Percentiles rank a stretch among this genome's conserved stretches.
These are phyloP conservation scores for Trapa incisa DNA, from an alignment of 345 rosid species.

Conservation along the genomic window DNA sequence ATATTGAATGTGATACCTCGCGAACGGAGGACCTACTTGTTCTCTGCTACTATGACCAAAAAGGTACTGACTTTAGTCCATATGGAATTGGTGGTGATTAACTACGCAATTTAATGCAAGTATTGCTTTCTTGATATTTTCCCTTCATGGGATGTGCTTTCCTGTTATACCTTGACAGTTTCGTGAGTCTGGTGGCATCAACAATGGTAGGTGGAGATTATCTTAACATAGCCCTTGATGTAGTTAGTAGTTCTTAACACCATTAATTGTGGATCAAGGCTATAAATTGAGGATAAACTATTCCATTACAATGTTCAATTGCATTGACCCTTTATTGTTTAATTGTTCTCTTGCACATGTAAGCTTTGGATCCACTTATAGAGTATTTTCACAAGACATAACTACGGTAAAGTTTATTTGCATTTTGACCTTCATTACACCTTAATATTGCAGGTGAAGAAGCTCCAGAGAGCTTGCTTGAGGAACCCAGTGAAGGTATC, in stretches of 20 bases:
- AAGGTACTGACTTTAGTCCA: constrained; percentile 30
- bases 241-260: neutral
- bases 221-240: neutral
- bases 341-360: neutral
- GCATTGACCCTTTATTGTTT: neutral
- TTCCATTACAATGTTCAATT: neutral
- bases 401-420: neutral
- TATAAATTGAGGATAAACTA: neutral
- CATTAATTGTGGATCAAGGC: neutral
- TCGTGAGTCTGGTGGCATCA: neutral
- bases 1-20: constrained; percentile 65
- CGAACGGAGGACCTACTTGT: constrained; percentile 61
- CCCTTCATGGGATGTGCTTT: neutral
- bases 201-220: neutral
- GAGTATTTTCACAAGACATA: neutral
- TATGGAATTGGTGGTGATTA: neutral
- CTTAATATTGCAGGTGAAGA: constrained; percentile 45
- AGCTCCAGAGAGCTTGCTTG: constrained; percentile 88
- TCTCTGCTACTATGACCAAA: constrained; percentile 98
- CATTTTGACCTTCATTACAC: constrained; percentile 4
- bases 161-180: neutral
- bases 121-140: neutral
- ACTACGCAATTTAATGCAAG: neutral
- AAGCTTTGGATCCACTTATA: neutral
- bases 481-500: constrained; percentile 85